These are phyloP conservation scores for Ampelomyces quisqualis DNA, from an alignment of 2,329 filamentous ascomycete species.

Conservation along the genomic window DNA sequence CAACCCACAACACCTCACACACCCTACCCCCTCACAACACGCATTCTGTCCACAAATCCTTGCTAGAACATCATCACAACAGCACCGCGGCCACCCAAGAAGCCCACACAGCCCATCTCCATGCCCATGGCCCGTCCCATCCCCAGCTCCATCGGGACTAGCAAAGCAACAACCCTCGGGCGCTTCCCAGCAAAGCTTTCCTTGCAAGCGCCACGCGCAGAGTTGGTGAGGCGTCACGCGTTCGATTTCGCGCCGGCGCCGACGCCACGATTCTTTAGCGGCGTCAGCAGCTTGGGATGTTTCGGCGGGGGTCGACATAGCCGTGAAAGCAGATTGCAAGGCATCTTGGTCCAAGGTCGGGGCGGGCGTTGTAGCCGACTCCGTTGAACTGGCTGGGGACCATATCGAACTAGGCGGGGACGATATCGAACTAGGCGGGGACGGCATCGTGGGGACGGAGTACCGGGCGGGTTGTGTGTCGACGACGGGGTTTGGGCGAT, in stretches of 20 bases:
- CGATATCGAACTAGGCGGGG: too few species aligned
- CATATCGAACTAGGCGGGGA: too few species aligned
- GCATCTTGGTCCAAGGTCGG: too few species aligned
- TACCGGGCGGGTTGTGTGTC: neutral
- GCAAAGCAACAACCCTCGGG: conserved; percentile 1
- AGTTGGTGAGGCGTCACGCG: neutral
- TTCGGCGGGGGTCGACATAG: too few species aligned
- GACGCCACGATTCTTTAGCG: neutral
- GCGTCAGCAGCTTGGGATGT: neutral
- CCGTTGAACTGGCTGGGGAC: too few species aligned
- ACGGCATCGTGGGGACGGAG: too few species aligned
- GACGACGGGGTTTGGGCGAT: neutral
- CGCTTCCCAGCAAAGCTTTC: conserved; percentile 2
- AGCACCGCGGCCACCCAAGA: conserved; percentile 1
- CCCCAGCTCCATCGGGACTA: neutral
- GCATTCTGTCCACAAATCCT: neutral
- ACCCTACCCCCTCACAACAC: conserved; percentile 8
- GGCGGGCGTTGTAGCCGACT: too few species aligned
- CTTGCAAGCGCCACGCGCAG: neutral
- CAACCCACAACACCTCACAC: conserved; percentile 7
- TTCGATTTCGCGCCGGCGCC: neutral
- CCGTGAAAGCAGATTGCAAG: too few species aligned
- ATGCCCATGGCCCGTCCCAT: neutral
- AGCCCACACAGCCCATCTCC: conserved; percentile 4
- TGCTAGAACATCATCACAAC: neutral